phyloP scores from a whole-genome alignment of 495 filamentous ascomycete genomes.

The Podospora bellae-mahoneyi region DNA sequence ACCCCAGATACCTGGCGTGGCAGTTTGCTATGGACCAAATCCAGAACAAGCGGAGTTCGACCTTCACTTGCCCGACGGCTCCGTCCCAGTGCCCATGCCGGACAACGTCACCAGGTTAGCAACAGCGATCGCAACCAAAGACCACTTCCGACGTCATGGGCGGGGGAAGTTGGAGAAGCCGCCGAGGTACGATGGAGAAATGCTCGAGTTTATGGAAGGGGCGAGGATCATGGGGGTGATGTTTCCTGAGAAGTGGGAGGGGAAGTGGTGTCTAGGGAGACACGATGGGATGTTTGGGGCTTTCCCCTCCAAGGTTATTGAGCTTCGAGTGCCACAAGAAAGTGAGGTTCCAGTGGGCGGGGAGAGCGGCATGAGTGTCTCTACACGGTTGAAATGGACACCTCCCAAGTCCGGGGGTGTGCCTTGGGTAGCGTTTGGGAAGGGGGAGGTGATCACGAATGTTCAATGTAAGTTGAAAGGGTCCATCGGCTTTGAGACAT shows the following conservation, averaged over 20 bases:
- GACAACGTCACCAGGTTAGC: conserved; percentile 34
- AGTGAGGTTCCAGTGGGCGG: conserved; percentile 31
- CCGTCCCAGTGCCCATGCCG: conserved; percentile 31
- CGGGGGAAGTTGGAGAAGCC: conserved; percentile 34
- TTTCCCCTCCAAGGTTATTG: conserved; percentile 40
- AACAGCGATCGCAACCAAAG: conserved; percentile 32
- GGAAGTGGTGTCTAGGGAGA: conserved; percentile 45
- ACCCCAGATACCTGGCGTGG: conserved; percentile 35
- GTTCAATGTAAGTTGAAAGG: conserved; percentile 31
- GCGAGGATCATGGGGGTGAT: conserved; percentile 43
- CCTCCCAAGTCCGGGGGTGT: conserved; percentile 21
- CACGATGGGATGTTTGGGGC: conserved; percentile 45
- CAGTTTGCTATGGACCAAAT: conserved; percentile 36
- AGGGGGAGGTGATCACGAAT: conserved; percentile 42
- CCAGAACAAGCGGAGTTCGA: conserved; percentile 37
- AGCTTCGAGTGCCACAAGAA: conserved; percentile 33
- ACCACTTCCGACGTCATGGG: conserved; percentile 34
- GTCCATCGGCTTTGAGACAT: no score
- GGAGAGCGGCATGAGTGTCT: conserved; percentile 34
- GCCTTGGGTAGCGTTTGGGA: conserved; percentile 42
- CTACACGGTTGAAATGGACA: conserved; percentile 44
- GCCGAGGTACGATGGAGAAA: conserved; percentile 33
- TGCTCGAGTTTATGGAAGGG: conserved; percentile 44
- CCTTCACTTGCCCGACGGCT: conserved; percentile 39
- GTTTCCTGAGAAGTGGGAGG: conserved; percentile 45